A percentile compares a stretch with the other conserved stretches of the same genome.
Evolutionary conservation across 108 stramenopile genomes (phyloP).

Genomic region (Ochromonas danica): DNA sequence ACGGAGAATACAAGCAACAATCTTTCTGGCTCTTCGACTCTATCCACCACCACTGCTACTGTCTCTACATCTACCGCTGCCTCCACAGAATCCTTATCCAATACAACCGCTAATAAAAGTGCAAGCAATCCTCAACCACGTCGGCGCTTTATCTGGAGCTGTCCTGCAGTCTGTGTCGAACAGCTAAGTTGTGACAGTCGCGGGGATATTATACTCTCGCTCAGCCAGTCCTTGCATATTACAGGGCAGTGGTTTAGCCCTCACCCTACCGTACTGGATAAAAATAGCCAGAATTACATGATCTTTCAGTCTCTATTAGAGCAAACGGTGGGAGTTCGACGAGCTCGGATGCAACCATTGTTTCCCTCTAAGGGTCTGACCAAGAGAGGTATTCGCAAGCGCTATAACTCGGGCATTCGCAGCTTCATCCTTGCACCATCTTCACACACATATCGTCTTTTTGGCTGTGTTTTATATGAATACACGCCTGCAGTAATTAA

Average conservation of each 20-base stretch:
- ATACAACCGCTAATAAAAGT: background rate
- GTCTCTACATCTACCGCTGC: no score
- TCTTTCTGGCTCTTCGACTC: background rate
- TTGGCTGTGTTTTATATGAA: constrained; percentile 19
- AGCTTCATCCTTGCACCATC: background rate
- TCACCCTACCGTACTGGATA: constrained; percentile 7
- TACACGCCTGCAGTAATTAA: constrained; percentile 7
- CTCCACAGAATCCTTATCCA: background rate
- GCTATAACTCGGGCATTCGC: background rate
- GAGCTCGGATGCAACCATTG: constrained; percentile 20
- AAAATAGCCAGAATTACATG: background rate
- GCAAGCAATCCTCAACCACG: background rate
- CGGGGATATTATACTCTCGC: background rate
- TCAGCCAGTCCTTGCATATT: background rate
- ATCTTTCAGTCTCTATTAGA: constrained; percentile 25
- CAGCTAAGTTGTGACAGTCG: constrained; percentile 6
- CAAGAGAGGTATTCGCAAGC: background rate
- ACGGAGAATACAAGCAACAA: background rate
- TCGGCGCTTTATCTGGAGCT: background rate
- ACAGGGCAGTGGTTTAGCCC: background rate
- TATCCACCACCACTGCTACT: background rate
- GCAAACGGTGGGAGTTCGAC: background rate
- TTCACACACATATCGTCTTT: constrained; percentile 3
- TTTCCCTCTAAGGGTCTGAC: background rate
- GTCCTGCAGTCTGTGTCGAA: constrained; percentile 11